phyloP scores from a whole-genome alignment of 2,329 filamentous ascomycete species.

The Colletotrichum sublineola region DNA sequence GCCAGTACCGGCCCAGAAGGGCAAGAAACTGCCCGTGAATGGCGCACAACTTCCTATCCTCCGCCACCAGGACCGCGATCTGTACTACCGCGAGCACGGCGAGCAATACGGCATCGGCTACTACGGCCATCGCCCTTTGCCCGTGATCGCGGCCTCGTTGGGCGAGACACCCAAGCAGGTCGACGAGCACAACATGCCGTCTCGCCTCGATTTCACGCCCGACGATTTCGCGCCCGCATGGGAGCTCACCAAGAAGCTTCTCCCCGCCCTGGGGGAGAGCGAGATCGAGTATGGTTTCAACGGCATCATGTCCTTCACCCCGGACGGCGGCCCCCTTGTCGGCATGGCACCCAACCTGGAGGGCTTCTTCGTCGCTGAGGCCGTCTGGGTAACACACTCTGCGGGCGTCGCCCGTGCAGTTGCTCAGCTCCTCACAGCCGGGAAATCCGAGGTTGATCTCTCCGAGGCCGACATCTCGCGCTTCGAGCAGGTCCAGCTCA shows the following conservation, averaged over 20 bases:
- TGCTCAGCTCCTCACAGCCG: conserved; percentile 69
- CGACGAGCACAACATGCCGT: conserved; percentile 73
- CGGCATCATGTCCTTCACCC: conserved; percentile 75
- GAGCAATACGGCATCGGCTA: conserved; percentile 74
- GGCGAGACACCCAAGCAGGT: conserved; percentile 67
- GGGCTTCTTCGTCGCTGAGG: conserved; percentile 74
- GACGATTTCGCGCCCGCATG: conserved; percentile 73
- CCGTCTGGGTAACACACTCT: conserved; percentile 76
- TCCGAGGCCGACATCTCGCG: conserved; percentile 71
- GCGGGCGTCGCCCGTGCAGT: conserved; percentile 72
- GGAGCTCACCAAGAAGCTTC: conserved; percentile 66
- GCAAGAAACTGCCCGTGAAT: conserved; percentile 55
- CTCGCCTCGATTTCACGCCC: conserved; percentile 69
- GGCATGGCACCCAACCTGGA: conserved; percentile 70
- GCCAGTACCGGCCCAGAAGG: conserved; percentile 58
- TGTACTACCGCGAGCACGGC: conserved; percentile 76
- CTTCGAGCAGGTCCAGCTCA: conserved; percentile 73
- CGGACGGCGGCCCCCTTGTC: conserved; percentile 72
- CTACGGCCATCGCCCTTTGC: conserved; percentile 74
- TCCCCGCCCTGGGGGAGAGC: conserved; percentile 64
- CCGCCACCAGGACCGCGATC: conserved; percentile 72
- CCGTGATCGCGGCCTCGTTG: conserved; percentile 67
- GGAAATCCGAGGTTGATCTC: conserved; percentile 67
- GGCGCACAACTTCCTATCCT: conserved; percentile 70
- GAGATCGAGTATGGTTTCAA: conserved; percentile 73